Evolutionary conservation across 768 basidiomycete species (phyloP).

Genomic region (Neoboletus subvelutipes): DNA sequence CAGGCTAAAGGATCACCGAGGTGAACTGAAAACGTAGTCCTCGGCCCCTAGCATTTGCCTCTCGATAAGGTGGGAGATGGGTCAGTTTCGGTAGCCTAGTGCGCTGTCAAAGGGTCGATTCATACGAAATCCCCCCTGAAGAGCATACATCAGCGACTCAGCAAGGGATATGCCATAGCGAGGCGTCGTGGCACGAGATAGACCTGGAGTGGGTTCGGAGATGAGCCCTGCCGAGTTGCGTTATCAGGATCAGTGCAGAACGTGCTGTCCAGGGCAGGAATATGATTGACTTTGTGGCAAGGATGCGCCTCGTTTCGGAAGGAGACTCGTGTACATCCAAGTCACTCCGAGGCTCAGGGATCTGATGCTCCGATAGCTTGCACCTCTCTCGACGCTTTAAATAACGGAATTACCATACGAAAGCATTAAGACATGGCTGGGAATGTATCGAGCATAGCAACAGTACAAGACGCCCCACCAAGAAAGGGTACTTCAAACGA

Average conservation of each 20-base stretch:
- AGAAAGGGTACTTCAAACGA: constrained; percentile 29
- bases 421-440: constrained; percentile 37
- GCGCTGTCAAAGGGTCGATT: constrained; percentile 1
- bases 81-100: constrained; percentile 10
- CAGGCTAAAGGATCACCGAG: constrained; percentile 5
- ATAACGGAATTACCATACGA: constrained; percentile 36
- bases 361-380: constrained; percentile 4
- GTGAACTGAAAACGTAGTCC: constrained; percentile 8
- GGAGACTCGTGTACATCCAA: constrained; percentile 8
- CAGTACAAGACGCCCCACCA: constrained; percentile 33
- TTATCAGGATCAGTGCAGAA: constrained; percentile 6
- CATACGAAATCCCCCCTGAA: constrained; percentile 9
- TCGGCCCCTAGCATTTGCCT: constrained; percentile 10
- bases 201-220: constrained; percentile 11
- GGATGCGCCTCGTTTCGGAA: neutral
- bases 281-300: constrained; percentile 14
- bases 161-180: constrained; percentile 10
- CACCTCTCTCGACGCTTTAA: constrained; percentile 20
- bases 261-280: neutral
- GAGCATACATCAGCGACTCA: constrained; percentile 3
- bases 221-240: constrained; percentile 3
- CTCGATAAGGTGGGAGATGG: constrained; percentile 18
- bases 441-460: constrained; percentile 35
- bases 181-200: constrained; percentile 7
- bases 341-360: constrained; percentile 10